Base-by-base conservation (phyloP, 2,329 filamentous ascomycete species). In the Rugonectria rugulosa region DNA sequence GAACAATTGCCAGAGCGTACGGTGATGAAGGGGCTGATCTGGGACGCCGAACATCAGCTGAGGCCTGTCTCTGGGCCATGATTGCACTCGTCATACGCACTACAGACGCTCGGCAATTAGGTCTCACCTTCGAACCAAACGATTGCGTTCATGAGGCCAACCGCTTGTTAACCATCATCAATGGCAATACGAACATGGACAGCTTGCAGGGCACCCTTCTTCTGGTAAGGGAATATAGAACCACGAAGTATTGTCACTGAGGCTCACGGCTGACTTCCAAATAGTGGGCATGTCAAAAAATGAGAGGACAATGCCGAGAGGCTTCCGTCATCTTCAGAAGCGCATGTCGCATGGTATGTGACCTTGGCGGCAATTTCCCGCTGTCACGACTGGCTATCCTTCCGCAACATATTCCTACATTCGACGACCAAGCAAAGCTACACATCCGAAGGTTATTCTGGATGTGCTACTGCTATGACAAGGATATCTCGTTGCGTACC, bases 321-420 rank as follows among this genome's bases (percentile, higher is more conserved):
- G 42, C 42, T 34, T 32, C 42, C 14, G 26, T 21, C 8, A 17
- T 20, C 17, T 24, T 32, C 11, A 32, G 17, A 20, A 45, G 26
- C 26, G 24, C 42, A 45, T 45, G 42, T 20, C 42, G 42, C 11
- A 45, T 45, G 42, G 42, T 45, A 23, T 45, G 20, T 49, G 34
- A 49, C 31, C 29, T 49, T 21, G 45, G 24, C 10, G n/a, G 15
- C 23, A 10, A 32, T 27, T 6, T 27, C 26, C 26, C 11, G 26
- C 26, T 27, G 26, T 6, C 26, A 27, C 7, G 26, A 11, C 26
- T 27, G 11, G 6, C 7, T 11, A 17, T 37, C 37, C 31, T 26
- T 14, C 44, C 44, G 9, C 32, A 36, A 27, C 26, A 27, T 27
- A 11, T 27, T 27, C 26, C 26, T 6, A 27, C 11, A 27, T 27